Base-by-base conservation (phyloP, 2,329 filamentous ascomycete genomes). In the Ophiostoma sp. region DNA sequence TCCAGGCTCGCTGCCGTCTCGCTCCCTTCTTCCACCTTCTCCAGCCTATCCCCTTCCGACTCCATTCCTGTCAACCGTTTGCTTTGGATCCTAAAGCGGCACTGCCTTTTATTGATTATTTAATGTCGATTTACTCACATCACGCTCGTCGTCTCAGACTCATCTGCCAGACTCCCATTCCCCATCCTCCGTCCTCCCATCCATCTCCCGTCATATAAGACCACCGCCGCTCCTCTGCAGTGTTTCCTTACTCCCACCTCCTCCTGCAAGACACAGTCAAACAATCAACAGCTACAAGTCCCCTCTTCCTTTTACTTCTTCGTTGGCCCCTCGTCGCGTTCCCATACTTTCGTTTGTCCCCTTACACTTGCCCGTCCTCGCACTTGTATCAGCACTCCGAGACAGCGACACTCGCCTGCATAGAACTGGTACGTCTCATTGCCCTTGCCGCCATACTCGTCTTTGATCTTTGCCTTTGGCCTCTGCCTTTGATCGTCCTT, bases 201-300 rank as follows among this genome's bases (percentile, higher is more conserved):
- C 27, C 27, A 27, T 27, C 27, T 27, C 27, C 27, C 27, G 27
- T 64, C 63, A 64, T 64, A 64, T 64, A 64, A 64, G 63, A 64
- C 63, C 41, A 18, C 27, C 18, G 18, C 42, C 14, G n/a, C 16
- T 44, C 63, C 63, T 64, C 63, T 64, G 63, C 58, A 64, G 63
- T 64, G 42, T 38, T 64, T 18, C 42, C 63, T 45, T n/a, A 45
- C 63, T 64, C 18, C n/a, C 12, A 64, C 63, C 42, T 45, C 42
- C 38, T 64, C n/a, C 42, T 64, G 63, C 63, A 64, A 64, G 63
- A 64, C 63, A 64, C 63, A 64, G 2, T 36, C 63, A 47, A 44
- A 45, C 63, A 45, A 18, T n/a, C 42, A 45, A 44, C n/a, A 36
- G 4, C n/a, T 63, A 27, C 62, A 64, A 64, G 38, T 36, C 60